Conservation (phyloP, 164 flowering plant genomes). For the Tinospora cordifolia region DNA sequence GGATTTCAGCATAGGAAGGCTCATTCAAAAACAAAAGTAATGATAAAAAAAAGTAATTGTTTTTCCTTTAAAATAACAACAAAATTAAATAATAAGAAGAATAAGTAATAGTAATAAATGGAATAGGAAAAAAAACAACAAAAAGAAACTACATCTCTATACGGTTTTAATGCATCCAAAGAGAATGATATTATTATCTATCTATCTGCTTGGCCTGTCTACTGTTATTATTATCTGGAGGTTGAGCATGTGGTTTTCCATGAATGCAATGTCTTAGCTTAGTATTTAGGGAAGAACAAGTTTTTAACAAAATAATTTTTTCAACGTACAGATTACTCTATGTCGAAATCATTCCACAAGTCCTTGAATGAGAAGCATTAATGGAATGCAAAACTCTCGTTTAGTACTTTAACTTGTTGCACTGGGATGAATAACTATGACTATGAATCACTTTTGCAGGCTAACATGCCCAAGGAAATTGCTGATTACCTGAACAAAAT, state of each 20-base stretch:
- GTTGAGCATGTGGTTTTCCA: neutral
- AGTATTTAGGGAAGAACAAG: neutral
- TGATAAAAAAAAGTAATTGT: no score
- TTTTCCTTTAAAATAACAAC: no score
- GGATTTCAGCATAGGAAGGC: no score
- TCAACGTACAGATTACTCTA: neutral
- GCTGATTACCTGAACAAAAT: constrained; percentile 93
- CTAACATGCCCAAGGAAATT: constrained; percentile 96
- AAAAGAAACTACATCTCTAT: no score
- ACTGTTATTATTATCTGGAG: neutral
- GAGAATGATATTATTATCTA: no score
- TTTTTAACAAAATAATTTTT: neutral
- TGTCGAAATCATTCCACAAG: neutral
- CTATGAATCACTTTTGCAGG: constrained; percentile 36
- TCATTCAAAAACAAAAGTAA: no score
- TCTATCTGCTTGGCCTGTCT: no score
- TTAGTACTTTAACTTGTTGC: neutral
- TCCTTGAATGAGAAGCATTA: neutral
- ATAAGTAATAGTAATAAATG: no score
- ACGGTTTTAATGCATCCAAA: no score
- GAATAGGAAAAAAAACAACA: no score
- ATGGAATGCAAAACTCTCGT: neutral
- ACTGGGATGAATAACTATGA: neutral
- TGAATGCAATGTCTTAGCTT: neutral
- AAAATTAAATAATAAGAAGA: no score